phyloP scores from a whole-genome alignment of 192 early-diverging fungal species.

The Backusella circina region DNA sequence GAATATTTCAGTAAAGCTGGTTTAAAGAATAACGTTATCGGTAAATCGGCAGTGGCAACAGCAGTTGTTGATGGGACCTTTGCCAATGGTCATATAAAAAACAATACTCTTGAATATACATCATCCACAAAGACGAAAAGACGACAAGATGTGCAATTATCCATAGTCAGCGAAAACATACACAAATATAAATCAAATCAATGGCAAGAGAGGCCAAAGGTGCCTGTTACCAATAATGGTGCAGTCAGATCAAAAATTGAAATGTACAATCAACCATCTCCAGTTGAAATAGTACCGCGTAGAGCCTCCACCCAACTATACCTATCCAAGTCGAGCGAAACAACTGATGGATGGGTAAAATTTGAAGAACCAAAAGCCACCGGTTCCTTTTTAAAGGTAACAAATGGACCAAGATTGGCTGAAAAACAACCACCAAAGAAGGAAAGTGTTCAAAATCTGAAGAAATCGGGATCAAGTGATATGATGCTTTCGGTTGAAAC shows the following conservation, averaged over 20 bases:
- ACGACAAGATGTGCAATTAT: not conserved
- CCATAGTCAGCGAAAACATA: not conserved
- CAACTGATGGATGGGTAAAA: not conserved
- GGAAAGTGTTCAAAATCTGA: not conserved
- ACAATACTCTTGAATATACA: not conserved
- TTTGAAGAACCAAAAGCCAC: not conserved
- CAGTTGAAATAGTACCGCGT: not conserved
- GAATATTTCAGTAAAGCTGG: not conserved
- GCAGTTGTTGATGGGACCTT: not conserved
- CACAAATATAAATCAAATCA: not conserved
- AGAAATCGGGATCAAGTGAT: not conserved
- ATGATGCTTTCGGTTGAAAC: not conserved
- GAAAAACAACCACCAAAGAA: not conserved
- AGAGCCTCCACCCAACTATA: not conserved
- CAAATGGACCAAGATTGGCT: not conserved
- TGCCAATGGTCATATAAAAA: not conserved
- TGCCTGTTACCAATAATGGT: not conserved
- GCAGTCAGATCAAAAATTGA: not conserved
- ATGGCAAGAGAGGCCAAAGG: not conserved
- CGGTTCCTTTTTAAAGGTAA: not conserved
- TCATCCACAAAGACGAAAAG: not conserved
- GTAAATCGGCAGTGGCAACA: not conserved
- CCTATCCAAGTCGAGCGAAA: not conserved
- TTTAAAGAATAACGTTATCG: not conserved
- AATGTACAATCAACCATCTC: not conserved